Evolutionary conservation across 2,329 filamentous ascomycete species (phyloP).

Genomic region (Colletotrichum sublineola): DNA sequence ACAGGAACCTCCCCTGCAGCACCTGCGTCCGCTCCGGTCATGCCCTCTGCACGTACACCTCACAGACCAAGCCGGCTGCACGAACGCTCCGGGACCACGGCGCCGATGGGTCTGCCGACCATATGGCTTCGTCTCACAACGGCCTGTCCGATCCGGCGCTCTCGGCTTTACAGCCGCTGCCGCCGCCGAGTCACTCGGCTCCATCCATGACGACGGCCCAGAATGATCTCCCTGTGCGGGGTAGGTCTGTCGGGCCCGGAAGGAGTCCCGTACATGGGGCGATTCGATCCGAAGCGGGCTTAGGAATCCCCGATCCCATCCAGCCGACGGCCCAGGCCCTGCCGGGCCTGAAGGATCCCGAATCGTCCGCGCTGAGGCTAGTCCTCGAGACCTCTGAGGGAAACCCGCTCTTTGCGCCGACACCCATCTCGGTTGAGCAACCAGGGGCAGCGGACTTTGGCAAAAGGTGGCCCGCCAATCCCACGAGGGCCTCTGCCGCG

Average conservation of each 20-base stretch:
- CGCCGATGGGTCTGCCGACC: background rate
- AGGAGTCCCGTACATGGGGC: background rate
- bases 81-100: background rate
- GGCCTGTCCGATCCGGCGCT: background rate
- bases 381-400: background rate
- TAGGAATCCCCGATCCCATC: constrained; percentile 27
- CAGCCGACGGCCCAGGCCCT: constrained; percentile 21
- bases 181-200: background rate
- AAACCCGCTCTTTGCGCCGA: background rate
- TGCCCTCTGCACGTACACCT: constrained; percentile 66
- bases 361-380: background rate
- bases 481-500: background rate
- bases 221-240: too few species aligned
- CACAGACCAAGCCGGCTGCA: constrained; percentile 47
- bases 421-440: constrained; percentile 11
- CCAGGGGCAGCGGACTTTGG: constrained; percentile 17
- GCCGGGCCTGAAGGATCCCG: background rate
- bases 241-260: background rate
- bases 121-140: background rate
- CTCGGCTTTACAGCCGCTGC: constrained; percentile 22
- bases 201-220: background rate
- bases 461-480: constrained; percentile 14
- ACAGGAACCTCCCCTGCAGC: constrained; percentile 69
- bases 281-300: background rate
- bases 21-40: constrained; percentile 71